phyloP scores from a whole-genome alignment of 2,329 filamentous ascomycete species.

The Pseudopyrenochaeta lycopersici region DNA sequence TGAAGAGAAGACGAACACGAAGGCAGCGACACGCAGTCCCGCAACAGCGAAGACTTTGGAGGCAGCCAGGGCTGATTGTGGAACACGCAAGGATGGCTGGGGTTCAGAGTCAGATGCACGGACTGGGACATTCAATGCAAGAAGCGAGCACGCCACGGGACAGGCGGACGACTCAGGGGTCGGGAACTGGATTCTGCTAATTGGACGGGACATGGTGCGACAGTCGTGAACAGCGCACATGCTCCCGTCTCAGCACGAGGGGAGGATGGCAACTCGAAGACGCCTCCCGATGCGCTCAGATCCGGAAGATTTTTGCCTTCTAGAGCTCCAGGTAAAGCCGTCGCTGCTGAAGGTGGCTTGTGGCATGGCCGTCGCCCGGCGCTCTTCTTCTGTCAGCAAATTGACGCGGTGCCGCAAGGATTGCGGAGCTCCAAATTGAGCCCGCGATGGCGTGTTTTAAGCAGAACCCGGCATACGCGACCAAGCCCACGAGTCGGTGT shows the following conservation, averaged over 20 bases:
- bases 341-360: neutral
- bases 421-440: slow-evolving; percentile 20
- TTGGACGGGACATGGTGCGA: slow-evolving; percentile 41
- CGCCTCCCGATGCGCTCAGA: slow-evolving; percentile 8
- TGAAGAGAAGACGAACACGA: slow-evolving; percentile 19
- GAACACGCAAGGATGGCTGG: slow-evolving; percentile 32
- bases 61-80: slow-evolving; percentile 34
- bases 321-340: slow-evolving; percentile 3
- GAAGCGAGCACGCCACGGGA: slow-evolving; percentile 35
- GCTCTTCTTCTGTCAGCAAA: slow-evolving; percentile 22
- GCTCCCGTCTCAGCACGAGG: slow-evolving; percentile 38
- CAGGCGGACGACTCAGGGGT: slow-evolving; percentile 33
- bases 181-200: slow-evolving; percentile 16
- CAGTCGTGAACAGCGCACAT: slow-evolving; percentile 39
- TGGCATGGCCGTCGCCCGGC: neutral
- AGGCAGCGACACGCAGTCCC: slow-evolving; percentile 32
- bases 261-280: slow-evolving; percentile 7
- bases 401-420: slow-evolving; percentile 14
- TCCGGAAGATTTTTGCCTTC: neutral
- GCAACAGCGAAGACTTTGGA: slow-evolving; percentile 31
- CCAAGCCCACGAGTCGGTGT: slow-evolving; percentile 26
- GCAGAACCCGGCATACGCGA: slow-evolving; percentile 17
- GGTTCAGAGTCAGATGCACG: slow-evolving; percentile 28
- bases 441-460: slow-evolving; percentile 29
- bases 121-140: slow-evolving; percentile 27